Base-by-base conservation (phyloP, 164 flowering plant species). In the Annona squamosa region DNA sequence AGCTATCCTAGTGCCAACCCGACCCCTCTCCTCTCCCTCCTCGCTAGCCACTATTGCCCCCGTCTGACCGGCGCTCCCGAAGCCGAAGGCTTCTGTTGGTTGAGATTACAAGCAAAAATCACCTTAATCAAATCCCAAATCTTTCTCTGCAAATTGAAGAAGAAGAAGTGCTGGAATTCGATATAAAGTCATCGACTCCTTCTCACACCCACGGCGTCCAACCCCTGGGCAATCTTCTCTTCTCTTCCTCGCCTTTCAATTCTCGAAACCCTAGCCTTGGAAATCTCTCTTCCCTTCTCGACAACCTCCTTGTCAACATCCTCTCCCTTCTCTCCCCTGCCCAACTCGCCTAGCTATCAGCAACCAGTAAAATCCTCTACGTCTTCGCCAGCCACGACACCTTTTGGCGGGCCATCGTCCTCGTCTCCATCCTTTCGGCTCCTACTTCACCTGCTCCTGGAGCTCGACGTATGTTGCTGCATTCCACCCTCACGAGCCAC, bases 261-360 rank as follows among this genome's bases (percentile, higher is more conserved):
- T 90, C 96, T 1, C 87, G 98, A 81, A 87, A 91, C 82, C 76
- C 93, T 0, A 98, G 99, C 48, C 81, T 95, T 4, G 99, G 98
- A 78, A 83, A 78, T 80, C 85, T 95, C 59, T 86, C 80, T 52
- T 75, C 43, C 61, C 81, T 95, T 5, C 78, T 93, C 1, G 99
- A 95, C 80, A 98, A 90, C 83, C 87, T 90, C 12, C 85, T 95
- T 71, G 84, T 95, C 73, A 98, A 93, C 2, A 76, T 95, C 78
- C 73, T 95, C 52, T 96, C 91, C 72, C 76, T 86, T 83, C 65
- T 95, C 47, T 86, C 71, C 46, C 90, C 82, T 65, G 46, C 82
- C 73, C 76, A 87, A 57, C 84, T 95, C 77, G 92, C 93, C 63
- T 64, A 80, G 78, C 81, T 95, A 70, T 79, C 92, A 4, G 77